Evolutionary conservation across 768 basidiomycete species (phyloP).

Genomic region (Tylopilus cervinicoccineus): DNA sequence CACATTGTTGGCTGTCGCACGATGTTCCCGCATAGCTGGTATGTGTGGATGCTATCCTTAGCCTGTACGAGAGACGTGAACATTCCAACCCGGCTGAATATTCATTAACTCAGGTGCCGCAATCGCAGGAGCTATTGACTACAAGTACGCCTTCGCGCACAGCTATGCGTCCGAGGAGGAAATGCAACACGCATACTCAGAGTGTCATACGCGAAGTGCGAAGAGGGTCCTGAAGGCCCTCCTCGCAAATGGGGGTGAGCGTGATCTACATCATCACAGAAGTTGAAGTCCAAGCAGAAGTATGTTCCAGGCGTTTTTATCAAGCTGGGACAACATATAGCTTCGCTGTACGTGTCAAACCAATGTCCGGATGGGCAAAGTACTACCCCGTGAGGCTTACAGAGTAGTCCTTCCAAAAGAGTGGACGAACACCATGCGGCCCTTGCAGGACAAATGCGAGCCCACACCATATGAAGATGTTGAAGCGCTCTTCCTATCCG

Average conservation of each 20-base stretch:
- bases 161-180: constrained; percentile 50
- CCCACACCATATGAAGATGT: constrained; percentile 81
- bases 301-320: constrained; percentile 65
- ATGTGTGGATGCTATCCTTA: constrained; percentile 28
- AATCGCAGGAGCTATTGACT: constrained; percentile 60
- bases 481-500: constrained; percentile 68
- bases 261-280: background rate
- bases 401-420: constrained; percentile 57
- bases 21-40: constrained; percentile 80
- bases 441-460: constrained; percentile 88
- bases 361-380: constrained; percentile 16
- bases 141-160: constrained; percentile 63
- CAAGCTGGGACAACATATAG: constrained; percentile 87
- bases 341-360: constrained; percentile 47
- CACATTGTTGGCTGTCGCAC: constrained; percentile 61
- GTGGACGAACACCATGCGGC: constrained; percentile 56
- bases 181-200: constrained; percentile 53
- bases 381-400: constrained; percentile 9
- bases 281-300: background rate
- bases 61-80: constrained; percentile 27
- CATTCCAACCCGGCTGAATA: background rate
- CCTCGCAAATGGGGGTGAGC: constrained; percentile 79
- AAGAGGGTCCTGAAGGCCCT: constrained; percentile 75
- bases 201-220: constrained; percentile 85
- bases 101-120: constrained; percentile 47